These are phyloP conservation scores for Dinochytrium kinnereticum DNA, from an alignment of 371 early-diverging fungal genomes.

Conservation along the genomic window DNA sequence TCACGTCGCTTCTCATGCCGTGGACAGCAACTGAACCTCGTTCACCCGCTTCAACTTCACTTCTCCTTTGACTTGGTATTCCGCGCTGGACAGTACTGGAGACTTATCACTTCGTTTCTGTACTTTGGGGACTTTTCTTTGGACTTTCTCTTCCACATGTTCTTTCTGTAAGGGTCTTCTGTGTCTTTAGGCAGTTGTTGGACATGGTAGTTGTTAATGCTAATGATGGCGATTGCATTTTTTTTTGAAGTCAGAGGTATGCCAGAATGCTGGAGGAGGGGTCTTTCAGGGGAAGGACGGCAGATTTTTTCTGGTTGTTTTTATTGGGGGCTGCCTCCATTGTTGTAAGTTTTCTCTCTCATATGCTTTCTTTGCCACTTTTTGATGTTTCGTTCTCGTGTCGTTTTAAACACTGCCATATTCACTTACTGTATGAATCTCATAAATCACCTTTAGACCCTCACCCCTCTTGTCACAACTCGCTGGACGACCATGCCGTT, in stretches of 20 bases:
- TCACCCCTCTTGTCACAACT: conserved; percentile 67
- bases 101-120: conserved; percentile 86
- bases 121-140: conserved; percentile 89
- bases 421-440: no score
- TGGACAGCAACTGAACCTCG: conserved; percentile 59
- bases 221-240: neutral
- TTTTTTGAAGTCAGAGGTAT: conserved; percentile 74
- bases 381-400: neutral
- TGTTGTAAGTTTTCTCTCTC: conserved; percentile 52
- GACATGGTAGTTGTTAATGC: neutral
- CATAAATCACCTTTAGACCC: conserved; percentile 65
- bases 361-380: conserved; percentile 6
- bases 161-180: conserved; percentile 78
- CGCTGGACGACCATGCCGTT: conserved; percentile 66
- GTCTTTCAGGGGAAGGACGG: conserved; percentile 84
- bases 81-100: conserved; percentile 76
- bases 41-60: conserved; percentile 63
- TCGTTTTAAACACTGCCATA: conserved; percentile 7
- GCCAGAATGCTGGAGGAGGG: conserved; percentile 94
- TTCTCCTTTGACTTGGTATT: conserved; percentile 23
- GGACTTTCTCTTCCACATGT: conserved; percentile 93
- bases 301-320: conserved; percentile 89
- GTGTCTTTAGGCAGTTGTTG: neutral
- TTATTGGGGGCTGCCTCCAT: conserved; percentile 69
- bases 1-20: conserved; percentile 16